These are phyloP conservation scores for Verbascum thapsus DNA, from an alignment of 257 asterid genomes.

Conservation along the genomic window DNA sequence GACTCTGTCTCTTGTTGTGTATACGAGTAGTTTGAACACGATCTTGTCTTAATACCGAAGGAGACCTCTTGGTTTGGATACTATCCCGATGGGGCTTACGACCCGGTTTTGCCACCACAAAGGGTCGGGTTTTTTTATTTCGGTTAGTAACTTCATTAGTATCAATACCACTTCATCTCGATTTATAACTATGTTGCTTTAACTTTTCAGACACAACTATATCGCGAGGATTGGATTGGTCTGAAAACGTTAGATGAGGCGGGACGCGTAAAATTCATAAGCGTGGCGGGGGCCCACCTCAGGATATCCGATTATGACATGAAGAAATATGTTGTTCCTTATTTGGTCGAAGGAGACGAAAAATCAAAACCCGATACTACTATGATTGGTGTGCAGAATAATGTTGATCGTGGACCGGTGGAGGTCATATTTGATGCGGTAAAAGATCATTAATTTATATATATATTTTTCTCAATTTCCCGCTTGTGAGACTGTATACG, in stretches of 20 bases:
- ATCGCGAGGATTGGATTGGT: conserved; percentile 88
- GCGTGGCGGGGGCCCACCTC: conserved; percentile 78
- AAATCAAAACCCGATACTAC: conserved; percentile 16
- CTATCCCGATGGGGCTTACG: conserved; percentile 85
- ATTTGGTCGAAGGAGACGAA: conserved; percentile 48
- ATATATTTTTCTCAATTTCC: background rate
- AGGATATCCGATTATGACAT: conserved; percentile 69
- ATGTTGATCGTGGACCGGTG: conserved; percentile 14
- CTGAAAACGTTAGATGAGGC: conserved; percentile 65
- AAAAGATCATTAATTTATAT: conserved; percentile 27
- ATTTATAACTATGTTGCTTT: background rate
- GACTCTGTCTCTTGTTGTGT: conserved; percentile 16
- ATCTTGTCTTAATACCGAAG: conserved; percentile 85
- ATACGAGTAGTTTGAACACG: conserved; percentile 74
- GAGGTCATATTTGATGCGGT: conserved; percentile 22
- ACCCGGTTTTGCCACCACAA: conserved; percentile 66
- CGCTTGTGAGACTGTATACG: background rate
- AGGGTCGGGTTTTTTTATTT: conserved; percentile 46
- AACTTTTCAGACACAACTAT: conserved; percentile 65
- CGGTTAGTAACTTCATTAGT: background rate
- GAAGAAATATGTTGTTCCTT: conserved; percentile 70
- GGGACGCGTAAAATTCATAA: conserved; percentile 62
- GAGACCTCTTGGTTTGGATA: conserved; percentile 97
- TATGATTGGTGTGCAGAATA: background rate
- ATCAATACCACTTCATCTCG: conserved; percentile 6